Evolutionary conservation across 2,329 filamentous ascomycete genomes (phyloP).

Genomic region (Talaromyces sp.): DNA sequence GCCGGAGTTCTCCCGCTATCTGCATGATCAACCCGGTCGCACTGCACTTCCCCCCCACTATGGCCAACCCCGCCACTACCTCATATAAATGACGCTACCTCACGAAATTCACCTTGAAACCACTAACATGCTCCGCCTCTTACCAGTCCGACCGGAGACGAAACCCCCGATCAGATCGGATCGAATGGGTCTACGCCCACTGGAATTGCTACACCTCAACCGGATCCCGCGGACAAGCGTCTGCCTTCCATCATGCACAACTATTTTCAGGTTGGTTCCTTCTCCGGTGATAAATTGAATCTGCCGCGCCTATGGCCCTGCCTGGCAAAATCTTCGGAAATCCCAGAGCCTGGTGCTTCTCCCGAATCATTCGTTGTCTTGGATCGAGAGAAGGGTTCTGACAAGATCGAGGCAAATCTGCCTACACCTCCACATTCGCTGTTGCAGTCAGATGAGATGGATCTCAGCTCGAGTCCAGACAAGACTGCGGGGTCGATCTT

Average conservation of each 20-base stretch:
- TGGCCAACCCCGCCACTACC: neutral
- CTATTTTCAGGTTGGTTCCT: conserved; percentile 99
- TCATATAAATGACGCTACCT: neutral
- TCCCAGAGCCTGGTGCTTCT: conserved; percentile 29
- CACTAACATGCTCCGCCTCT: conserved; percentile 32
- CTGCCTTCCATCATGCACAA: conserved; percentile 90
- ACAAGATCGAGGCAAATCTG: conserved; percentile 37
- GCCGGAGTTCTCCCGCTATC: conserved; percentile 2
- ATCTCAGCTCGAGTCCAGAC: conserved; percentile 43
- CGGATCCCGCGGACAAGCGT: conserved; percentile 91
- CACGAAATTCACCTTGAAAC: conserved; percentile 4
- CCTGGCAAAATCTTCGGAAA: conserved; percentile 28
- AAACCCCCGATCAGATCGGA: conserved; percentile 56
- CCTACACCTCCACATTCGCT: conserved; percentile 51
- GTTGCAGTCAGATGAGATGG: conserved; percentile 45
- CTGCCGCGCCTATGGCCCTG: conserved; percentile 44
- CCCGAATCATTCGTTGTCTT: conserved; percentile 48
- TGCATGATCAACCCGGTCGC: conserved; percentile 3
- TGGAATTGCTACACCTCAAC: conserved; percentile 88
- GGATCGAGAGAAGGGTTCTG: conserved; percentile 39
- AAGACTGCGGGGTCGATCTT: conserved; percentile 46
- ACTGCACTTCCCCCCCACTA: neutral
- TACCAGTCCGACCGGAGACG: conserved; percentile 42
- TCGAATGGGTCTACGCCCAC: conserved; percentile 82
- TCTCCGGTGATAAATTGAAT: conserved; percentile 69